Evolutionary conservation across 768 basidiomycete species (phyloP).

Genomic region (Pleurotus giganteus): DNA sequence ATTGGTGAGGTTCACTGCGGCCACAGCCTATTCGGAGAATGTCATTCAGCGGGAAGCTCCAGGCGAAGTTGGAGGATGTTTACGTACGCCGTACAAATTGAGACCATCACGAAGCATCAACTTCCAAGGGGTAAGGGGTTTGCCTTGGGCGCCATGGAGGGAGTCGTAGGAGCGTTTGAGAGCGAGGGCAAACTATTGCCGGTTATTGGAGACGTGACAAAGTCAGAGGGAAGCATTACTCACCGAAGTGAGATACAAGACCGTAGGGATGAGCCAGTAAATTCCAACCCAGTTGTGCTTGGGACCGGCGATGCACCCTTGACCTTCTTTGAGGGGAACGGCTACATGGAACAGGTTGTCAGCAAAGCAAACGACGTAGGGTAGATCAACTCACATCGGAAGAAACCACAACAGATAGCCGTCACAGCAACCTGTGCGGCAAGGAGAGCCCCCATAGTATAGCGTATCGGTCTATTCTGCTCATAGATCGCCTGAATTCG

Average conservation of each 20-base stretch:
- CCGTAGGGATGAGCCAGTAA: constrained; percentile 79
- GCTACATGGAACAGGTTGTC: constrained; percentile 32
- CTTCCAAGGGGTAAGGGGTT: constrained; percentile 70
- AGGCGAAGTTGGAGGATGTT: neutral
- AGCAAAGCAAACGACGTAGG: constrained; percentile 7
- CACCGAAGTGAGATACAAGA: constrained; percentile 71
- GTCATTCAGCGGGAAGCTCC: constrained; percentile 9
- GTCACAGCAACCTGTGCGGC: constrained; percentile 71
- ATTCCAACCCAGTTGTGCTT: constrained; percentile 79
- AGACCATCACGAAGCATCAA: constrained; percentile 89
- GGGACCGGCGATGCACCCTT: constrained; percentile 87
- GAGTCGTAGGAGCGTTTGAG: constrained; percentile 58
- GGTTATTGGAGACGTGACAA: constrained; percentile 4
- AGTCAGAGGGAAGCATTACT: constrained; percentile 19
- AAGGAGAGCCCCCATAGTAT: constrained; percentile 55
- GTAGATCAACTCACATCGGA: constrained; percentile 48
- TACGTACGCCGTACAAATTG: constrained; percentile 74
- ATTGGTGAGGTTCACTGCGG: constrained; percentile 79
- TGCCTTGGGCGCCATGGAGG: constrained; percentile 39
- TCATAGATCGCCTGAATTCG: constrained; percentile 81
- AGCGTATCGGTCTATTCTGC: constrained; percentile 53
- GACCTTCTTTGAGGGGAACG: constrained; percentile 68
- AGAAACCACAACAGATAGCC: constrained; percentile 77
- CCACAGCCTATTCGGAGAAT: constrained; percentile 50
- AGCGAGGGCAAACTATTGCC: constrained; percentile 53